Evolutionary conservation across 2,329 filamentous ascomycete genomes (phyloP), one percentile per base, ranked within the genome.

Genomic region (Hymenoscyphus fructigenus): DNA sequence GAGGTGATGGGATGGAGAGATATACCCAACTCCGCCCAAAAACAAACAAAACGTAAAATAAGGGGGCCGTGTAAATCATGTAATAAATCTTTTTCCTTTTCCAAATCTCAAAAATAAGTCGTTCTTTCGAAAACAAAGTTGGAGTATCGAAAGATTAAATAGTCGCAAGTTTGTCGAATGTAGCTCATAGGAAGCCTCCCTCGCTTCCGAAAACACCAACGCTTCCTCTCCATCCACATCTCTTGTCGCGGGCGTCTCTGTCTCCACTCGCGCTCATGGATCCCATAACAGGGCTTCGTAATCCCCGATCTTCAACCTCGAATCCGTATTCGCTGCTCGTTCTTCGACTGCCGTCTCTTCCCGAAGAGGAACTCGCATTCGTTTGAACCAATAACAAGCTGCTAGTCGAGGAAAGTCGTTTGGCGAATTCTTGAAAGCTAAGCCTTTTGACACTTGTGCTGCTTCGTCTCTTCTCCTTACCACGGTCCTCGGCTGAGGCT

Each of bases 371-470:
- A 29, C 69, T 72, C 5, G 79, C 78, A 73, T 86, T 86, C 66
- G 84, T 84, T 77, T 87, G 84, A 63, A 86, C 80, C 57, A 88
- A 78, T 61, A 88, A 78, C 72, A 87, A 76, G 74, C 83, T 87
- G 73, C 84, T 87, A 60, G 84, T 87, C 73, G 83, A 87, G 70
- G 84, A 88, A 62, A 88, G 75, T 67, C 84, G 79, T 73, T 84
- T 85, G 57, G 84, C 83, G 67, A 87, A 85, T 62, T 89, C 86
- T 69, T 81, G 84, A 69, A 88, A 86, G 77, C 84, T 87, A 63
- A 86, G 80, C 66, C 84, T 80, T 77, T 87, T 88, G 57, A 78
- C 77, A 73, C 83, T 86, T 12, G 82, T 83, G 50, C 78, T 78
- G 32, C 85, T 87, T 58, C 80, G 78, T 36, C 83, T 82, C 68